phyloP scores from a whole-genome alignment of 2,329 filamentous ascomycete species.

The Dactylellina drechsleri region DNA sequence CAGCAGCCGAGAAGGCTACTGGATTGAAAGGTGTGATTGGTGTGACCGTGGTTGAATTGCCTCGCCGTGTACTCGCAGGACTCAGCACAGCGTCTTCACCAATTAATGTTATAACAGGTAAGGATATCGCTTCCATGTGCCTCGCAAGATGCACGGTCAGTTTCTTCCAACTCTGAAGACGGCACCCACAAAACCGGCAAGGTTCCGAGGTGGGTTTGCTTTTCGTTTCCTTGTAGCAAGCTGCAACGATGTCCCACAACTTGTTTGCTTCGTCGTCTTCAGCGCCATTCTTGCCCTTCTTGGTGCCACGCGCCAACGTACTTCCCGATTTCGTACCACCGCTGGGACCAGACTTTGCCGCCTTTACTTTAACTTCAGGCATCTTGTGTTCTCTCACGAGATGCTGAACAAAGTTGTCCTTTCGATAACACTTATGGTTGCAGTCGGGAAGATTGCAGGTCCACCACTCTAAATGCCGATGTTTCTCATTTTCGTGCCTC shows the following conservation, averaged over 20 bases:
- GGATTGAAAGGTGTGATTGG: slow-evolving; percentile 52
- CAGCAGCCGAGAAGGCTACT: slow-evolving; percentile 26
- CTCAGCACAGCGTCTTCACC: slow-evolving; percentile 62
- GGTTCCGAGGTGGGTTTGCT: slow-evolving; percentile 77
- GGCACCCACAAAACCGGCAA: slow-evolving; percentile 86
- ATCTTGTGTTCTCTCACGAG: slow-evolving; percentile 91
- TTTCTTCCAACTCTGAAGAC: slow-evolving; percentile 88
- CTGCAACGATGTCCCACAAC: slow-evolving; percentile 80
- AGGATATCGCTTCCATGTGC: slow-evolving; percentile 91
- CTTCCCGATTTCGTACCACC: slow-evolving; percentile 55
- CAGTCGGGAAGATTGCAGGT: slow-evolving; percentile 83
- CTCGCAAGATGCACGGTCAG: slow-evolving; percentile 91
- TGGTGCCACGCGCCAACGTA: slow-evolving; percentile 49
- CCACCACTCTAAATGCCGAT: slow-evolving; percentile 92
- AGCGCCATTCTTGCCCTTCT: slow-evolving; percentile 58
- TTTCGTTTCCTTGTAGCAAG: slow-evolving; percentile 76
- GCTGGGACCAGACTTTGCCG: slow-evolving; percentile 72
- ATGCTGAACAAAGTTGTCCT: slow-evolving; percentile 93
- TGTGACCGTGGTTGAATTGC: slow-evolving; percentile 49
- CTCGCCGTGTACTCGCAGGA: slow-evolving; percentile 47
- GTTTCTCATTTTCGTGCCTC: slow-evolving; percentile 89
- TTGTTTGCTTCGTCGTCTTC: slow-evolving; percentile 66
- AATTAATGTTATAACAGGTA: slow-evolving; percentile 74
- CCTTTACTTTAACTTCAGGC: slow-evolving; percentile 81
- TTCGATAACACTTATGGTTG: slow-evolving; percentile 81